Conservation (phyloP, 2,329 filamentous ascomycete genomes). For the Hymenoscyphus salicellus region DNA sequence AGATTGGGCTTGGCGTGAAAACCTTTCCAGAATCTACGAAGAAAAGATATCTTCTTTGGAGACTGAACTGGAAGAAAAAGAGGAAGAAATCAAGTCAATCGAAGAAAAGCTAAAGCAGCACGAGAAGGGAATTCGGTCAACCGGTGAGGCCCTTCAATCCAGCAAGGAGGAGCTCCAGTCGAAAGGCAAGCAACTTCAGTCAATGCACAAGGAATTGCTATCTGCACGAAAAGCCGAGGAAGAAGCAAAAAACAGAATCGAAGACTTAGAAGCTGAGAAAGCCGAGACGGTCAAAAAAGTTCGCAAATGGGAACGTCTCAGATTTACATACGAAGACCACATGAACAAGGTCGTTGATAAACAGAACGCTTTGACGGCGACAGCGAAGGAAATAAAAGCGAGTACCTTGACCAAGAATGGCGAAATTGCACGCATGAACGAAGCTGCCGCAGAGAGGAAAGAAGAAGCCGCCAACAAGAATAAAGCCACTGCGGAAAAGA, state of each 20-base stretch:
- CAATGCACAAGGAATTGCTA: neutral
- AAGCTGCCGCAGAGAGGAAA: neutral
- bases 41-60: neutral
- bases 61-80: neutral
- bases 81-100: neutral
- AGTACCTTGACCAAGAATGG: neutral
- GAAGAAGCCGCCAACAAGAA: neutral
- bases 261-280: constrained; percentile 20
- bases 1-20: neutral
- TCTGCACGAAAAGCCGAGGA: constrained; percentile 7
- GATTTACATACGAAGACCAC: constrained; percentile 33
- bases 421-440: neutral
- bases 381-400: constrained; percentile 15
- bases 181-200: neutral
- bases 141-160: neutral
- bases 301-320: constrained; percentile 27
- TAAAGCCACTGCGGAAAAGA: neutral
- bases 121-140: neutral
- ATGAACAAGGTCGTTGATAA: constrained; percentile 35
- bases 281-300: constrained; percentile 25
- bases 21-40: neutral
- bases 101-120: neutral
- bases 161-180: neutral
- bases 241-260: constrained; percentile 13
- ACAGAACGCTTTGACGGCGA: constrained; percentile 25